Conservation (phyloP, 2,329 filamentous ascomycete species). For the Aspergillus aculeatinus region DNA sequence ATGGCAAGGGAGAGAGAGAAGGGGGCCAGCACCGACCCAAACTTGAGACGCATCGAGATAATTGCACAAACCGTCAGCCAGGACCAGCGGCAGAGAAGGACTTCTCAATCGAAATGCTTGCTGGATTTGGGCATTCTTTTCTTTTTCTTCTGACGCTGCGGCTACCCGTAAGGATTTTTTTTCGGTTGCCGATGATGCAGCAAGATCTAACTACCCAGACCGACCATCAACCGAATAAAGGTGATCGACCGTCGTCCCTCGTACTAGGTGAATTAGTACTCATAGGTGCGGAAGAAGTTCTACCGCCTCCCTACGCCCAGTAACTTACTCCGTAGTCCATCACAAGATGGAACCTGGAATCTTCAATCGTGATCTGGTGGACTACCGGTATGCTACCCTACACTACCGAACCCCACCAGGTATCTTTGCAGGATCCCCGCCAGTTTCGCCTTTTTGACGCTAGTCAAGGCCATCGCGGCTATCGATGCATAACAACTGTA, state of each 20-base stretch:
- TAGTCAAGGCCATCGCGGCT: no score
- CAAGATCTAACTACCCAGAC: not conserved
- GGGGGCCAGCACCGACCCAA: not conserved
- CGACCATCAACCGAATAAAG: no score
- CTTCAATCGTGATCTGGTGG: no score
- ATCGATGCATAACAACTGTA: no score
- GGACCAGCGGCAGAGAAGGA: not conserved
- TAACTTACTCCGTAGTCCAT: no score
- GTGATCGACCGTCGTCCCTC: no score
- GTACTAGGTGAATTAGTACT: no score
- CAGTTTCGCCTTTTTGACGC: not conserved
- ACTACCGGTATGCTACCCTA: no score
- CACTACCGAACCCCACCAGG: conserved; percentile 9
- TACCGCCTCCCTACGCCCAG: no score
- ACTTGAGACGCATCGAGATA: not conserved
- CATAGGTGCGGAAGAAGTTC: no score
- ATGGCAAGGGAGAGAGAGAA: not conserved
- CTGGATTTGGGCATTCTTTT: not conserved
- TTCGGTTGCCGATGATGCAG: not conserved
- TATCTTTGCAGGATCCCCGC: conserved; percentile 27
- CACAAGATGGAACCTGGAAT: no score
- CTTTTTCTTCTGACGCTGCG: not conserved
- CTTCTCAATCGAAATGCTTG: not conserved
- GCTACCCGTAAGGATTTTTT: not conserved
- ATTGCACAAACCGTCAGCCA: not conserved